Conservation (phyloP, 2,329 filamentous ascomycete genomes). For the Pyrenophora tritici-repentis region DNA sequence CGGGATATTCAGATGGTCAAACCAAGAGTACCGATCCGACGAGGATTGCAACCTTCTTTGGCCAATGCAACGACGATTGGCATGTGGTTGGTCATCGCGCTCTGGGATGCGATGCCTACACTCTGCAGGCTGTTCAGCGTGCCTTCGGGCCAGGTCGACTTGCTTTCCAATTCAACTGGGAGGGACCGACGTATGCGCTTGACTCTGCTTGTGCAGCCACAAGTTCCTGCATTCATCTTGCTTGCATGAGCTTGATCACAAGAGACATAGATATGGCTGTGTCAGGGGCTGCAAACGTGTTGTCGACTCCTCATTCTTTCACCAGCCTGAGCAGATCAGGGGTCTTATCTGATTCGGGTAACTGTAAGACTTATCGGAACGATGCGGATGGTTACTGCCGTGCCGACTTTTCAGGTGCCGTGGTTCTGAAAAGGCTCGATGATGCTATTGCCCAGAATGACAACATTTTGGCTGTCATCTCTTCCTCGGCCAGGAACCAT, state of each 20-base stretch:
- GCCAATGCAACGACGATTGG: constrained; percentile 38
- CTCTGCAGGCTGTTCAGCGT: constrained; percentile 56
- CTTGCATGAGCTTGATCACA: too few species aligned
- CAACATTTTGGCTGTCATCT: constrained; percentile 36
- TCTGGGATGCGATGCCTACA: constrained; percentile 12
- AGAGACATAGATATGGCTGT: constrained; percentile 27
- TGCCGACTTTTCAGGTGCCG: constrained; percentile 7
- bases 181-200: too few species aligned
- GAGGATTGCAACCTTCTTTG: constrained; percentile 42
- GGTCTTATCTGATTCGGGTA: neutral
- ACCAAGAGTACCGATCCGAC: constrained; percentile 36
- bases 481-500: constrained; percentile 36
- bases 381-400: constrained; percentile 3
- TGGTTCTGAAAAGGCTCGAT: constrained; percentile 36
- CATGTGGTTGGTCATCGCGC: too few species aligned
- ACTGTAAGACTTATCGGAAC: neutral
- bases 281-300: constrained; percentile 29
- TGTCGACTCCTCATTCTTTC: neutral
- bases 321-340: neutral
- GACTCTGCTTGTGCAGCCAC: too few species aligned
- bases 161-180: constrained; percentile 43
- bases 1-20: constrained; percentile 31
- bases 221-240: too few species aligned
- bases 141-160: constrained; percentile 51
- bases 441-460: constrained; percentile 36